Conservation (phyloP, 257 asterid species). For the Capsicum rhomboideum region DNA sequence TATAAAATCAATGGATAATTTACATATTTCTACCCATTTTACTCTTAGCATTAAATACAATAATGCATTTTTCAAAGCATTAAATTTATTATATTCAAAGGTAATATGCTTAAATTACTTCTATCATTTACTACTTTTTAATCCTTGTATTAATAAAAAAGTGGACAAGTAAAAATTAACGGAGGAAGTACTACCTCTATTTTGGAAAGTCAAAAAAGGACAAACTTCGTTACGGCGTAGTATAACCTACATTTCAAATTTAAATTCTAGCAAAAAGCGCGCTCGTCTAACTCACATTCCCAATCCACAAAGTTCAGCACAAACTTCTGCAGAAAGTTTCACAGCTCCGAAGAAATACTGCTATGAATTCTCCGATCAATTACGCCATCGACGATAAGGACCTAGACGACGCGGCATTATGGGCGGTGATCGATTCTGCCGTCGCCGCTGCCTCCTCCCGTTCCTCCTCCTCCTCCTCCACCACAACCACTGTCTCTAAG, state of each 20-base stretch:
- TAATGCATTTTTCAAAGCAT: too few species aligned
- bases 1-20: too few species aligned
- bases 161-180: too few species aligned
- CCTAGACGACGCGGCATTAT: slow-evolving; percentile 85
- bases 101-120: too few species aligned
- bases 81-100: too few species aligned
- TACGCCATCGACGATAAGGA: slow-evolving; percentile 61
- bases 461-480: slow-evolving; percentile 23
- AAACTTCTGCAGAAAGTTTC: background rate
- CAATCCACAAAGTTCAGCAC: background rate
- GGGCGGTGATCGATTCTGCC: slow-evolving; percentile 97
- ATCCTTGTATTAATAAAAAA: too few species aligned
- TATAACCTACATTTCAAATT: background rate
- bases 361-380: slow-evolving; percentile 36
- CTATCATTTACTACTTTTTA: too few species aligned
- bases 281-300: background rate
- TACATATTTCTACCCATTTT: too few species aligned
- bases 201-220: background rate
- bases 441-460: slow-evolving; percentile 59
- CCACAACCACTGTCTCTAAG: slow-evolving; percentile 15
- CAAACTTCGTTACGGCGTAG: background rate
- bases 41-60: too few species aligned
- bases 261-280: background rate
- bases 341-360: background rate
- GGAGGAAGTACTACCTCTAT: too few species aligned